Evolutionary conservation across 2,329 filamentous ascomycete genomes (phyloP), one percentile per base, ranked within the genome.

Genomic region (Aaosphaeria pasadenensis): DNA sequence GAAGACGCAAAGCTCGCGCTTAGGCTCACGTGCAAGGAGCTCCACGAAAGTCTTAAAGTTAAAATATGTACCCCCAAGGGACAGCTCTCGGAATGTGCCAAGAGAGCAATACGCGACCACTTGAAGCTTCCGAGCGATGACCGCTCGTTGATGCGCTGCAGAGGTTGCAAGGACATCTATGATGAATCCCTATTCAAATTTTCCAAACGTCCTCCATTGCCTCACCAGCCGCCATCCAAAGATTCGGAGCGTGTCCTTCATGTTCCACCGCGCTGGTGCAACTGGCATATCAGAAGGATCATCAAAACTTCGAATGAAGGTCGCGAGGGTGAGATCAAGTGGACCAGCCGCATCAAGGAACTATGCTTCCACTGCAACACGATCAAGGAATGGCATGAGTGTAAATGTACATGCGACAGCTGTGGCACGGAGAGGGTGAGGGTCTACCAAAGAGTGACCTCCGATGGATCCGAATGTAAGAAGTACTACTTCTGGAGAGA

Each of bases 1-100:
- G 13, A 7, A 6, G 17, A 9, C 13, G 13, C 17, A 17, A 9
- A 40, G 13, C 17, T 7, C n/a, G 7, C 7, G 17, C 17, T 40
- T 40, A 7, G 39, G 17, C 17, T 6, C n/a, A 7, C 32, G 32
- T 35, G 32, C 7, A 35, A 7, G 39, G 57, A 89, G 86, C 45
- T 92, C 96, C 77, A 80, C 85, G 40, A 66, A 80, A 24, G 66
- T 77, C 48, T 31, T 35, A 7, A 7, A 35, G 7, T 7, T 35
- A 32, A 17, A 7, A 60, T 60, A 54, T 42, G 45, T 6, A 45
- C 29, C 13, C 38, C 57, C n/a, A 57, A 57, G 49, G 35, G 53
- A 58, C 17, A 33, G 30, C 49, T 58, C 11, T 53, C 64, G 39
- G 39, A 31, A n/a, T 72, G 70, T 49, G 53, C 62, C 5, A 58